Percentiles rank a stretch among this genome's conserved stretches.
These are phyloP conservation scores for Graphiopsis chlorocephala DNA, from an alignment of 2,329 filamentous ascomycete species.

Conservation along the genomic window DNA sequence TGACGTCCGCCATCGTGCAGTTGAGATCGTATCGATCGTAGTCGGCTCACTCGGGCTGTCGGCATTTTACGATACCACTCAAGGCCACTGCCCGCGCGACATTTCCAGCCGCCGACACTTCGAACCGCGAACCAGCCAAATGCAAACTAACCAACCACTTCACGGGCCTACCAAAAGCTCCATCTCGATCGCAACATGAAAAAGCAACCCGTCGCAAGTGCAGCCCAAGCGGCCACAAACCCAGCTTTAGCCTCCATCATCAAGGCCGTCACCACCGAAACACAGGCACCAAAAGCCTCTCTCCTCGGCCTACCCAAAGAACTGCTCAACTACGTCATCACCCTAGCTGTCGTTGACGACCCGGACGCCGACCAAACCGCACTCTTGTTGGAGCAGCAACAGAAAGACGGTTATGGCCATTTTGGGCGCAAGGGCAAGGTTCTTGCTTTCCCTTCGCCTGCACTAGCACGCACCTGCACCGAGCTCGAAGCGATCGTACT, in stretches of 20 bases:
- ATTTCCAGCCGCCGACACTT: too few species aligned
- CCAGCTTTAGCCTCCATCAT: background rate
- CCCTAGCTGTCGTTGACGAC: background rate
- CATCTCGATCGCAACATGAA: background rate
- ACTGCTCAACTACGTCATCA: background rate
- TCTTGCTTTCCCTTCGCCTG: background rate
- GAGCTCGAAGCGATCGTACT: background rate
- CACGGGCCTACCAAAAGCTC: background rate
- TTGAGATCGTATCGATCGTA: too few species aligned
- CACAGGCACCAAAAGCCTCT: background rate
- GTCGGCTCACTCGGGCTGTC: too few species aligned
- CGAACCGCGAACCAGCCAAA: background rate
- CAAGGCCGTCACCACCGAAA: background rate
- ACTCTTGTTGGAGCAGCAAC: background rate
- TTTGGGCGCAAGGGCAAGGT: background rate
- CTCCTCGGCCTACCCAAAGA: background rate
- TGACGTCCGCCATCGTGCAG: too few species aligned
- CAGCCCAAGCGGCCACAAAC: background rate
- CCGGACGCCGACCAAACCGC: background rate
- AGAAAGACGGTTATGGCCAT: too few species aligned
- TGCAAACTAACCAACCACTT: background rate
- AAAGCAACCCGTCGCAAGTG: background rate
- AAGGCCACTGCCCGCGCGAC: too few species aligned
- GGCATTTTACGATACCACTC: too few species aligned
- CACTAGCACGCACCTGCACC: background rate